Conservation (phyloP, 352 stramenopile genomes). For the Globisporangium apiculatum region DNA sequence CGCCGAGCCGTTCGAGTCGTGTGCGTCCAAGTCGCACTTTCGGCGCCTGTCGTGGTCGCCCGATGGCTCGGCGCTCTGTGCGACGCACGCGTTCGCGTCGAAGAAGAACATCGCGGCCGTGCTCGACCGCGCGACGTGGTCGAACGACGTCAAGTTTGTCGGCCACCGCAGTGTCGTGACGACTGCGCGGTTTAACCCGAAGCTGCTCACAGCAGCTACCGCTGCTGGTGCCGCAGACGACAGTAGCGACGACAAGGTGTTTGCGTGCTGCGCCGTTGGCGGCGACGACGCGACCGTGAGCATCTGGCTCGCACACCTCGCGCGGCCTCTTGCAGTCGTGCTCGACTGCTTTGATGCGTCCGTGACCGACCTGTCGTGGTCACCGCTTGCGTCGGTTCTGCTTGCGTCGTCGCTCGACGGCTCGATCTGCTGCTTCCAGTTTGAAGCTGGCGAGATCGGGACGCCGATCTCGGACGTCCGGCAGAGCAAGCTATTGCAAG, state of each 20-base stretch:
- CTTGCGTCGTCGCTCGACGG: slow-evolving; percentile 75
- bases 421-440: slow-evolving; percentile 80
- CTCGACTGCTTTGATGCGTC: slow-evolving; percentile 82
- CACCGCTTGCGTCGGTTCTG: slow-evolving; percentile 43
- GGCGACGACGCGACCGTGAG: slow-evolving; percentile 80
- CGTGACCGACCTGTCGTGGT: slow-evolving; percentile 80
- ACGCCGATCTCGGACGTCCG: slow-evolving; percentile 56
- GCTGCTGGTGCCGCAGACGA: not conserved
- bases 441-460: slow-evolving; percentile 57
- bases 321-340: slow-evolving; percentile 67
- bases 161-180: slow-evolving; percentile 77
- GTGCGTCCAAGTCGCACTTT: slow-evolving; percentile 78
- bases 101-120: slow-evolving; percentile 84
- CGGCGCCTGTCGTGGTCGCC: slow-evolving; percentile 80
- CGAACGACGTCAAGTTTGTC: slow-evolving; percentile 83
- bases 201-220: slow-evolving; percentile 41
- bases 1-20: slow-evolving; percentile 67
- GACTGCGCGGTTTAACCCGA: slow-evolving; percentile 75
- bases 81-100: slow-evolving; percentile 80
- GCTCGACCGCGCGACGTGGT: slow-evolving; percentile 69
- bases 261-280: slow-evolving; percentile 78
- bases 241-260: slow-evolving; percentile 53
- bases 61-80: slow-evolving; percentile 71
- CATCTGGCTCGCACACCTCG: slow-evolving; percentile 78
- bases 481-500: slow-evolving; percentile 77